These are phyloP conservation scores for Auricularia sp. DNA, from an alignment of 768 basidiomycete species.

Conservation along the genomic window DNA sequence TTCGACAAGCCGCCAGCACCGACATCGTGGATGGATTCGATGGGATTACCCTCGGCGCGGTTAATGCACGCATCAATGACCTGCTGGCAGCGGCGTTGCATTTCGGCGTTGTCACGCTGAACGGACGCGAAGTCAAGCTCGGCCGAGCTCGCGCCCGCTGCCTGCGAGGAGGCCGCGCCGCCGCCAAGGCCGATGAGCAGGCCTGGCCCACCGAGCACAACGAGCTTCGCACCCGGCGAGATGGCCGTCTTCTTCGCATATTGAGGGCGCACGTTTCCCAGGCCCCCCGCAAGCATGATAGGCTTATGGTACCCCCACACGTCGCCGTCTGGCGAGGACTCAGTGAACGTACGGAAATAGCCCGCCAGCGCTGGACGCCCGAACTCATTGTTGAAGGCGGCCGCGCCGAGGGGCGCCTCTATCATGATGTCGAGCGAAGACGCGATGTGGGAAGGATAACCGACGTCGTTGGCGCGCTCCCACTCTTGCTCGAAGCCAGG, in stretches of 20 bases:
- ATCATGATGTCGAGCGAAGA: conserved; percentile 95
- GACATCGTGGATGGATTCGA: conserved; percentile 96
- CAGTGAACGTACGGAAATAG: conserved; percentile 91
- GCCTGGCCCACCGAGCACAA: conserved; percentile 92
- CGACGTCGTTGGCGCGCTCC: conserved; percentile 74
- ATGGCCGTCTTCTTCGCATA: conserved; percentile 76
- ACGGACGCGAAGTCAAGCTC: conserved; percentile 97
- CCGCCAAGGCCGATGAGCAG: conserved; percentile 95
- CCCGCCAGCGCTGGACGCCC: conserved; percentile 87
- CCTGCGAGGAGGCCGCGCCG: conserved; percentile 91
- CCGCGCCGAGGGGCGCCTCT: conserved; percentile 88
- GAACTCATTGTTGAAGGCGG: conserved; percentile 97
- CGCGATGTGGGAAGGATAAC: conserved; percentile 82
- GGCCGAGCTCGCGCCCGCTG: conserved; percentile 79
- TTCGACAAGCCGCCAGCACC: conserved; percentile 96
- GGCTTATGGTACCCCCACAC: conserved; percentile 98
- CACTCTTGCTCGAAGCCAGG: conserved; percentile 88
- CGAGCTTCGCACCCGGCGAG: conserved; percentile 70
- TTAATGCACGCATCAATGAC: conserved; percentile 88
- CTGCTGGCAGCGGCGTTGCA: conserved; percentile 94
- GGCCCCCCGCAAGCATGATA: conserved; percentile 98
- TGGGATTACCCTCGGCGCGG: conserved; percentile 53
- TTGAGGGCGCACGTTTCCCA: conserved; percentile 81
- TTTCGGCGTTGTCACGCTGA: conserved; percentile 95
- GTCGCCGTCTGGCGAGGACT: conserved; percentile 57